Conservation (phyloP, 495 filamentous ascomycete genomes). For the Penicillium lagena region DNA sequence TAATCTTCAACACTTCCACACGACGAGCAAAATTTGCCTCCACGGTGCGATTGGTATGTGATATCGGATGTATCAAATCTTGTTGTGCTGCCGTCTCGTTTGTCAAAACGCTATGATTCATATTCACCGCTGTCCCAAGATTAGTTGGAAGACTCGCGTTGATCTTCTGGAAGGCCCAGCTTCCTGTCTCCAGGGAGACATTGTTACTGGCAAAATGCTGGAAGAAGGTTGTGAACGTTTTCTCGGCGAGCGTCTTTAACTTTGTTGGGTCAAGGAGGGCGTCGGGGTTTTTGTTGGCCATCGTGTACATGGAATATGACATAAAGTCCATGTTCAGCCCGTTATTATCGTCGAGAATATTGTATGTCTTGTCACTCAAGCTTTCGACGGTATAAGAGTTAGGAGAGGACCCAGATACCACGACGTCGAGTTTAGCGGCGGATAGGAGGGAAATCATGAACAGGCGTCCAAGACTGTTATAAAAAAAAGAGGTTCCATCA, state of each 20-base stretch:
- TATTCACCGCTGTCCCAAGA: conserved; percentile 6
- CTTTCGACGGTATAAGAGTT: conserved; percentile 13
- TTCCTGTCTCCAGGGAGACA: conserved; percentile 12
- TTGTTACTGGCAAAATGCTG: conserved; percentile 29
- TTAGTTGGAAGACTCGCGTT: conserved; percentile 17
- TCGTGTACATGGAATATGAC: conserved; percentile 27
- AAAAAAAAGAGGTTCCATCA: background rate
- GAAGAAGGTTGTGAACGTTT: conserved; percentile 29
- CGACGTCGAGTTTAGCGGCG: conserved; percentile 14
- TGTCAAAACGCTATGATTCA: conserved; percentile 1
- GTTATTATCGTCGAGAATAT: conserved; percentile 23
- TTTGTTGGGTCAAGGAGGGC: conserved; percentile 16
- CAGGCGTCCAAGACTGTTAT: conserved; percentile 23
- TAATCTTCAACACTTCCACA: conserved; percentile 25
- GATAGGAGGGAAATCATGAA: conserved; percentile 26
- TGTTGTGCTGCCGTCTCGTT: too few relatives aligned
- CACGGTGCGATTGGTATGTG: conserved; percentile 11
- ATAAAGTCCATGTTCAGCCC: conserved; percentile 35
- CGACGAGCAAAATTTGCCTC: conserved; percentile 9
- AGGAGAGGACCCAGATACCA: conserved; percentile 2
- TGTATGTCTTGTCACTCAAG: conserved; percentile 28
- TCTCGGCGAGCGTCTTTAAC: conserved; percentile 13
- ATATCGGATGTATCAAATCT: too few relatives aligned
- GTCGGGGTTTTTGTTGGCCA: conserved; percentile 18
- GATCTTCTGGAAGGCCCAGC: conserved; percentile 24